Conservation (phyloP, 1,139 yeast genomes). For the Debaryomyces sp. region DNA sequence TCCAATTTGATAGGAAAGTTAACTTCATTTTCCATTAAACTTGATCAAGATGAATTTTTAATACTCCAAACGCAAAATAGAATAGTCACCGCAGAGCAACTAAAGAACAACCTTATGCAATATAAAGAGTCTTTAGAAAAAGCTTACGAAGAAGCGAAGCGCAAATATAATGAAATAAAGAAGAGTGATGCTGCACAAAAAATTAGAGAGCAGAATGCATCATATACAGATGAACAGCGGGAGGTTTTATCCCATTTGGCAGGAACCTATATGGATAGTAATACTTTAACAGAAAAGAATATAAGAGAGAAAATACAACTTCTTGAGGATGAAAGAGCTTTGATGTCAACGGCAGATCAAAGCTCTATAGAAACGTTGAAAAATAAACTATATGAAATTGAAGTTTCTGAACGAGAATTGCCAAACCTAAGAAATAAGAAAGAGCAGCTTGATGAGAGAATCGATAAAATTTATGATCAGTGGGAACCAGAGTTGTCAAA, state of each 20-base stretch:
- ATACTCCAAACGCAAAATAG: conserved; percentile 40
- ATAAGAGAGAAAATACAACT: conserved; percentile 34
- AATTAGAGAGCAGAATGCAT: conserved; percentile 41
- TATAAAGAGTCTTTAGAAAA: conserved; percentile 30
- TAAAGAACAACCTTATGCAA: conserved; percentile 38
- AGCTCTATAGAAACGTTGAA: conserved; percentile 38
- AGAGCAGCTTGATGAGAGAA: conserved; percentile 31
- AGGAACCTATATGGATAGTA: conserved; percentile 42
- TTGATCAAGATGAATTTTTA: conserved; percentile 23
- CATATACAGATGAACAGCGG: conserved; percentile 47
- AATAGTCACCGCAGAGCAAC: conserved; percentile 27
- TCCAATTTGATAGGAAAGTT: conserved; percentile 22
- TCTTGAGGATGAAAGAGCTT: conserved; percentile 42
- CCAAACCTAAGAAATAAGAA: conserved; percentile 36
- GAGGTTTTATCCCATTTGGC: conserved; percentile 46
- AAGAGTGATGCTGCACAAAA: conserved; percentile 47
- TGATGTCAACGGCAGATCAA: conserved; percentile 43
- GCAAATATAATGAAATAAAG: conserved; percentile 43
- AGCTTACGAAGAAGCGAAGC: conserved; percentile 43
- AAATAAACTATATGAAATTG: conserved; percentile 34
- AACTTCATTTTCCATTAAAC: conserved; percentile 23
- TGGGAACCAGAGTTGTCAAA: conserved; percentile 65
- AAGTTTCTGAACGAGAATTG: conserved; percentile 28
- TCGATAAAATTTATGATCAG: conserved; percentile 36
- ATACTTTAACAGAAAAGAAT: conserved; percentile 41